phyloP scores from a whole-genome alignment of 352 stramenopile genomes.

The Globisporangium apiculatum region DNA sequence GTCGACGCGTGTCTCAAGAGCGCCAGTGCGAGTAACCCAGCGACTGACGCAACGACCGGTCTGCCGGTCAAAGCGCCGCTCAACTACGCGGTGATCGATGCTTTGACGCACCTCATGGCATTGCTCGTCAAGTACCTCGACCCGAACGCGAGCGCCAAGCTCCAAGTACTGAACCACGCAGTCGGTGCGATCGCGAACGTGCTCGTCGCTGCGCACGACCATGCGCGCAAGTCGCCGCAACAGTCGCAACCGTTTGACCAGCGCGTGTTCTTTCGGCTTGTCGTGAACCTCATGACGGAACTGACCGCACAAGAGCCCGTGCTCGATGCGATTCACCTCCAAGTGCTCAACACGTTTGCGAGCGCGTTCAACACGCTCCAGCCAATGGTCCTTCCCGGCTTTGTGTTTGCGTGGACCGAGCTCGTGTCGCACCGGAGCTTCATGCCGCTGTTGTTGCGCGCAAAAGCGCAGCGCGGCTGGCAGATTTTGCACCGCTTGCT shows the following conservation, averaged over 20 bases:
- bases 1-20: constrained; percentile 95
- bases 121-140: constrained; percentile 95
- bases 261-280: constrained; percentile 97
- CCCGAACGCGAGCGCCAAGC: constrained; percentile 57
- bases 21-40: constrained; percentile 30
- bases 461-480: constrained; percentile 95
- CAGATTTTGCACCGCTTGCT: constrained; percentile 96
- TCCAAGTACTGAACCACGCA: constrained; percentile 94
- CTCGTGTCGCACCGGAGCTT: constrained; percentile 97
- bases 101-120: constrained; percentile 94
- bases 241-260: constrained; percentile 91
- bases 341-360: constrained; percentile 96
- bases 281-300: constrained; percentile 97
- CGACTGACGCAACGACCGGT: constrained; percentile 22
- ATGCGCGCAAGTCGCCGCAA: constrained; percentile 57
- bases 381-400: constrained; percentile 92
- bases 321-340: constrained; percentile 92
- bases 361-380: constrained; percentile 96
- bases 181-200: constrained; percentile 92
- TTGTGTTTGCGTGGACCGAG: constrained; percentile 99
- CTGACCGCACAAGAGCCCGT: constrained; percentile 92
- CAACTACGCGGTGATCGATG: constrained; percentile 95
- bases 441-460: constrained; percentile 94
- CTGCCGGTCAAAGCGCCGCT: constrained; percentile 33
- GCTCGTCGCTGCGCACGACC: constrained; percentile 85